Conservation (phyloP, 2,329 filamentous ascomycete genomes). For the Phialophora expanda region DNA sequence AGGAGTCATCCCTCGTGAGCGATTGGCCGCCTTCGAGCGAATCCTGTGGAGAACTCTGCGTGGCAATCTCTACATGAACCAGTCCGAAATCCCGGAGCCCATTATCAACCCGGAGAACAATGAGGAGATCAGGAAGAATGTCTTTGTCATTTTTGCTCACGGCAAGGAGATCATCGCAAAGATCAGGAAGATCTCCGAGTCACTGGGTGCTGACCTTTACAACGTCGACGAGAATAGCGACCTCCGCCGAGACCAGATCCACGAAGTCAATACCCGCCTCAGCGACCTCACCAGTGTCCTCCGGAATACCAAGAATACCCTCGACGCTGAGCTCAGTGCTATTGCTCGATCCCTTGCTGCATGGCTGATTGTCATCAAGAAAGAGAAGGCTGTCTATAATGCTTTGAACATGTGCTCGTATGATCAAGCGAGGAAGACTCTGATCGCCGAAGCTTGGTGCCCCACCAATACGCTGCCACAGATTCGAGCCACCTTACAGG, state of each 20-base stretch:
- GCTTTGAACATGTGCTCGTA: conserved; percentile 96
- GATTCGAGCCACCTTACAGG: conserved; percentile 91
- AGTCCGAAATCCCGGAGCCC: conserved; percentile 94
- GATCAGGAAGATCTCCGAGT: conserved; percentile 98
- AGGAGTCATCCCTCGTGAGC: conserved; percentile 90
- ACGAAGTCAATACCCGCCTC: conserved; percentile 93
- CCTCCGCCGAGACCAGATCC: conserved; percentile 90
- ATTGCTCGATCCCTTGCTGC: conserved; percentile 91
- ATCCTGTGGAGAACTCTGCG: conserved; percentile 97
- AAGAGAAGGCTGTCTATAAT: conserved; percentile 97
- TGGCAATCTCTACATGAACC: conserved; percentile 99
- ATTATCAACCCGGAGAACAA: conserved; percentile 92
- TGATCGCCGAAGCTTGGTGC: conserved; percentile 97
- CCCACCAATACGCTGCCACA: conserved; percentile 86
- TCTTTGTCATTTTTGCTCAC: conserved; percentile 98
- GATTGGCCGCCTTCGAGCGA: conserved; percentile 92
- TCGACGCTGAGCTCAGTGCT: conserved; percentile 89
- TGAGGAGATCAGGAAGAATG: conserved; percentile 92
- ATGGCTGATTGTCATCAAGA: conserved; percentile 97
- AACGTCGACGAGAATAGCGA: conserved; percentile 98
- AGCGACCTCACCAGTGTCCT: conserved; percentile 91
- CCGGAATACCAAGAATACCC: conserved; percentile 90
- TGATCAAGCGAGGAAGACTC: conserved; percentile 89
- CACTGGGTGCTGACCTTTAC: conserved; percentile 93
- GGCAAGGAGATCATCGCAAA: conserved; percentile 98